Evolutionary conservation across 805 yeast species (phyloP).

Genomic region (Barnettozyma salicaria): DNA sequence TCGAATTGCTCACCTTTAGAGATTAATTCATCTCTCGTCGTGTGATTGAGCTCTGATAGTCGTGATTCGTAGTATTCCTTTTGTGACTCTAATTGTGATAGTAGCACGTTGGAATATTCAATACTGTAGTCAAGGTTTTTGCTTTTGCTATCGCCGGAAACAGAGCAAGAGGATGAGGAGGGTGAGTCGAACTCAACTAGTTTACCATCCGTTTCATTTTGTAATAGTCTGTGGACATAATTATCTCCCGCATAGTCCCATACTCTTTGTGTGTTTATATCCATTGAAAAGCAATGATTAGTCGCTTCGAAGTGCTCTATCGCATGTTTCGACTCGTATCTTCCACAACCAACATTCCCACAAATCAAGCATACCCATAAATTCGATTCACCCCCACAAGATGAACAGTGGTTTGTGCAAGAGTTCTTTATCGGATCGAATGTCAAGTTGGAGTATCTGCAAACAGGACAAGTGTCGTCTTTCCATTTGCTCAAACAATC

Average conservation of each 20-base stretch:
- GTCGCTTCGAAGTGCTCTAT: slow-evolving; percentile 72
- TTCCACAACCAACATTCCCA: slow-evolving; percentile 88
- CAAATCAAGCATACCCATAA: slow-evolving; percentile 88
- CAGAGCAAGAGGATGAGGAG: slow-evolving; percentile 8
- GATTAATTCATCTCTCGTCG: slow-evolving; percentile 12
- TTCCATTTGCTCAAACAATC: slow-evolving; percentile 83
- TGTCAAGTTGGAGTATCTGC: slow-evolving; percentile 60
- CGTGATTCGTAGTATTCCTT: slow-evolving; percentile 71
- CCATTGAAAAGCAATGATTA: slow-evolving; percentile 90
- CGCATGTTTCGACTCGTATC: slow-evolving; percentile 84
- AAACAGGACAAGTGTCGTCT: slow-evolving; percentile 87
- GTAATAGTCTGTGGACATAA: slow-evolving; percentile 80
- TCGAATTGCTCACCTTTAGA: slow-evolving; percentile 10
- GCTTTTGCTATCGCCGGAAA: slow-evolving; percentile 21
- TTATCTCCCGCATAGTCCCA: slow-evolving; percentile 94
- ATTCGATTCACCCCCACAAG: slow-evolving; percentile 55
- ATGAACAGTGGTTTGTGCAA: slow-evolving; percentile 34
- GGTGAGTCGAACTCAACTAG: slow-evolving; percentile 56
- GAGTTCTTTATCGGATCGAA: slow-evolving; percentile 20
- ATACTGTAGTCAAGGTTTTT: slow-evolving; percentile 57
- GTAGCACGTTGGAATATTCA: slow-evolving; percentile 73
- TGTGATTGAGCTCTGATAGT: slow-evolving; percentile 30
- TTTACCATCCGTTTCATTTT: slow-evolving; percentile 85
- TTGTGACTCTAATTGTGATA: slow-evolving; percentile 81
- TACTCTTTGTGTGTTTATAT: slow-evolving; percentile 72